Evolutionary conservation across 2,329 filamentous ascomycete species (phyloP), one percentile per base, ranked within the genome.

Genomic region (Neofusicoccum sp.): DNA sequence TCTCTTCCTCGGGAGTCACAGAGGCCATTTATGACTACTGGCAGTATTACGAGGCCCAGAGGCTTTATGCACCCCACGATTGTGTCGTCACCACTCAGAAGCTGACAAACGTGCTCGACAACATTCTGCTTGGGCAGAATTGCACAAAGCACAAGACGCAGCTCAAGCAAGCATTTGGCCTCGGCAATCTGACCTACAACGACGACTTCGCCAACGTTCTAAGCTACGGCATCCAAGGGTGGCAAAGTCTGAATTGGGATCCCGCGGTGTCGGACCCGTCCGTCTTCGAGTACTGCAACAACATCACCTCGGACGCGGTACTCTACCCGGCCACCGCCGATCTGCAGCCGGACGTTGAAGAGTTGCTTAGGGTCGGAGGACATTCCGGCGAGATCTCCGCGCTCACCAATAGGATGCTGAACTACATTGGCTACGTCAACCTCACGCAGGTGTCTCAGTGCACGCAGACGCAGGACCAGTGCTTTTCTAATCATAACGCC

Each of bases 1-100:
- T 96, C 56, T 89, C 90, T 0, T 93, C 90, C 0, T 94, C 90
- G 0, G 92, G 90, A 0, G 91, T 95, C 0, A 91, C 90, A 0
- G 85, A 86, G 64, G 91, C 91, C 3, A 89, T 95, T 62, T 87
- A 86, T 67, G 90, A 95, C 68, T 94, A 88, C 76, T 94, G 90
- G 69, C 76, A 84, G 66, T 88, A 88, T 70, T 87, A 81, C 68
- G 84, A 86, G 70, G 83, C 86, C 0, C 80, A 87, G 62, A 79
- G 84, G 11, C 72, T 82, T 16, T 84, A 83, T 63, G 86, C 77
- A 2, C 85, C 86, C 9, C 78, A 81, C 0, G 83, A 85, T 36
- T 95, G 92, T 71, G 83, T 93, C 39, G 76, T 80, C 1, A 83
- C 83, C 1, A 88, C 87, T 0, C 87, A 90, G 71, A 87, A 85